Base-by-base conservation (phyloP, 1,284 basidiomycete genomes). In the Rugosomyces carneus region DNA sequence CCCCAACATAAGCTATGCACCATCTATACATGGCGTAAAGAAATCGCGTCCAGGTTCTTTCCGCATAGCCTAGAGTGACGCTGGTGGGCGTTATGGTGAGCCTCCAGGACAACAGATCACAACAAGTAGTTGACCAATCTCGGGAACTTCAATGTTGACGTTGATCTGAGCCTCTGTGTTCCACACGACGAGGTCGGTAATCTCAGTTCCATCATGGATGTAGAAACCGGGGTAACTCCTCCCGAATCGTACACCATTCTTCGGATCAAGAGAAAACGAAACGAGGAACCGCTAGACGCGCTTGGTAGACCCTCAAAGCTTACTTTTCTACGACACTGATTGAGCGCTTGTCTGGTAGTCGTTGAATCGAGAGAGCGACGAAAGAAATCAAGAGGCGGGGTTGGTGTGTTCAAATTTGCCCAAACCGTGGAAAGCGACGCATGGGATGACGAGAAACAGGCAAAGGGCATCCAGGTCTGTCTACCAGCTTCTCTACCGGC, bases 251-350 rank as follows among this genome's bases (percentile, higher is more conserved):
- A 76, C 56, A 84, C 85, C 0, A 81, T 89, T 53, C 61, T 89
- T 23, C 78, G 86, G 36, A 86, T 89, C 63, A 89, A 89, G 60
- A 73, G 85, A 21, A 89, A 88, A 58, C 72, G 86, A 26, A 82
- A 76, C 36, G 86, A 89, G 55, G 86, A 87, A 57, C 84, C 85
- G 26, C 67, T 88, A 36, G 85, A 89, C 64, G 84, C 82, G 35
- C 70, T 89, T 52, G 80, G 85, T 82, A 65, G 55, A 69, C 53
- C 49, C 10, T 40, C 47, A 27, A 52, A 18, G 42, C 44, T 44
- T 45, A 32, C 42, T 36, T 56, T 40, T 34, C 36, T 20, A 49
- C 8, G 39, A 40, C 18, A 32, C 37, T 47, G 36, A 45, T 53
- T 45, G 45, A 53, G 37, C 45, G 49, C 23, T 23, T 45, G 31